Conservation (phyloP, 2,329 filamentous ascomycete species). For the Aspergillus pseudoviridinutans region DNA sequence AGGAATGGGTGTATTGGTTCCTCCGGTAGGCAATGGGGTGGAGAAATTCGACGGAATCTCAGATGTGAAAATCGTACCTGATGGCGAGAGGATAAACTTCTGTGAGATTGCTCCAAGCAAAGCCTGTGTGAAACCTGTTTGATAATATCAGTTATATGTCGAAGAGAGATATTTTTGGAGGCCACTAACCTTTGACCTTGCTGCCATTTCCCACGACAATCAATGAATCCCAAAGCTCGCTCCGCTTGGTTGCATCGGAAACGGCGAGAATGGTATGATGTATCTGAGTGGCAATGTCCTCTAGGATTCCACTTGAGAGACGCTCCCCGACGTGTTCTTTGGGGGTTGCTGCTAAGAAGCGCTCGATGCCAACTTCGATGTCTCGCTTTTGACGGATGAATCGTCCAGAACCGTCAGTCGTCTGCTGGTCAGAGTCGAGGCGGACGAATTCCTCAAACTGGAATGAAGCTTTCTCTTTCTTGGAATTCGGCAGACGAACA, state of each 20-base stretch:
- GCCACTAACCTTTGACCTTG: constrained; percentile 52
- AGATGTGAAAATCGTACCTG: constrained; percentile 93
- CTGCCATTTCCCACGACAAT: constrained; percentile 89
- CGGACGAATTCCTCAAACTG: constrained; percentile 58
- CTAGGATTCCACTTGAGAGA: constrained; percentile 62
- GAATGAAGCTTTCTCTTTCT: constrained; percentile 56
- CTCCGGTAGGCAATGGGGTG: constrained; percentile 83
- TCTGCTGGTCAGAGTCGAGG: constrained; percentile 51
- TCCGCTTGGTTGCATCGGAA: constrained; percentile 77
- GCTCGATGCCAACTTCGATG: constrained; percentile 59
- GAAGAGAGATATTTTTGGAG: not conserved
- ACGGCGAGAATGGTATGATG: constrained; percentile 80
- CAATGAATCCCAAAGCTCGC: constrained; percentile 85
- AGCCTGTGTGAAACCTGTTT: constrained; percentile 76
- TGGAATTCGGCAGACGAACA: constrained; percentile 54
- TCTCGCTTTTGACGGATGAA: constrained; percentile 52
- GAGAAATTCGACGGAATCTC: constrained; percentile 92
- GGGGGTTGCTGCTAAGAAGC: constrained; percentile 55
- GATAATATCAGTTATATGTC: not conserved
- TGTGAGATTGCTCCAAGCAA: constrained; percentile 73
- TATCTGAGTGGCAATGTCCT: constrained; percentile 77
- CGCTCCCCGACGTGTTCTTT: constrained; percentile 29
- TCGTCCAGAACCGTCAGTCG: constrained; percentile 46
- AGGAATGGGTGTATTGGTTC: constrained; percentile 73
- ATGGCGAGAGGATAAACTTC: constrained; percentile 87